Evolutionary conservation across 805 yeast genomes (phyloP), one percentile per base, ranked within the genome.

Genomic region (Debaryomyces hansenii): DNA sequence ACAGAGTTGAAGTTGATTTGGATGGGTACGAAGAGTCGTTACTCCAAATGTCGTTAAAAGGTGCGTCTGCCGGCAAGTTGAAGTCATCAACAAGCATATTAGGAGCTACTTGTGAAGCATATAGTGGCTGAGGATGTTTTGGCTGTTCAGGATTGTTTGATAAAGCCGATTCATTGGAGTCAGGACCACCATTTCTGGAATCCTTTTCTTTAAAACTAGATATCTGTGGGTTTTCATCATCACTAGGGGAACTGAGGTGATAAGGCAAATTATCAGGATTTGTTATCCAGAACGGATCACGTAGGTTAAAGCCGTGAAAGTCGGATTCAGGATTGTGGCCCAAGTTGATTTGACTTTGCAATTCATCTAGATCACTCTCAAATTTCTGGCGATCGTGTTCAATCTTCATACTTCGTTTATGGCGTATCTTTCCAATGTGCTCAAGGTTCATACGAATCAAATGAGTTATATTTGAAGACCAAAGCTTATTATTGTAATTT

Each of bases 261-360:
- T 62, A 63, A 8, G 77, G 76, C 44, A 75, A 59, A 50, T 74
- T 75, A 38, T 67, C 75, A 2, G 81, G 80, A 51, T 75, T 75
- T 14, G 77, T 75, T 39, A 77, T 64, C 72, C 78, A 77, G 50
- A 78, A 78, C 5, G 83, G 83, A 56, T 78, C 83, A 40, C 63
- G 66, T 33, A 75, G 55, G 40, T 65, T 59, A 52, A 74, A 68
- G 8, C 80, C 77, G 20, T 47, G 37, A 50, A 50, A 14, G 45
- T 44, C 21, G 45, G 45, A 24, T 27, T 31, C 20, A 39, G 33
- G 28, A 11, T 8, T 40, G 37, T 20, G 15, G 47, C 31, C 37
- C 24, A 18, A 15, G 27, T 31, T 24, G 40, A 14, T 36, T 37
- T 35, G 43, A 28, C 31, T 21, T 27, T 35, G 33, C 20, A 40